phyloP scores from a whole-genome alignment of 176 grass and related monocot genomes.

The Musa schizocarpa region DNA sequence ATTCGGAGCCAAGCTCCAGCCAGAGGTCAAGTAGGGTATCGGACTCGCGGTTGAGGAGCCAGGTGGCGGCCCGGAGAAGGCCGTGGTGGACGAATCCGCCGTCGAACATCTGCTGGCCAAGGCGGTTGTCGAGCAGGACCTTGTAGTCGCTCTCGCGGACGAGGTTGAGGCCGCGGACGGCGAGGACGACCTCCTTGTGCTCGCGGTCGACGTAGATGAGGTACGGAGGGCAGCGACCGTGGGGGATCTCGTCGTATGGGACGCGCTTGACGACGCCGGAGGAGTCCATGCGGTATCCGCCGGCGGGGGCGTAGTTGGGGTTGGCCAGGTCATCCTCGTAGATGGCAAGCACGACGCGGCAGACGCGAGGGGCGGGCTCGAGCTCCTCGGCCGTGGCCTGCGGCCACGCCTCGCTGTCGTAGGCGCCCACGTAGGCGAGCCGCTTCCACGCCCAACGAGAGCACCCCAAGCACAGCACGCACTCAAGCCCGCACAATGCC shows the following conservation, averaged over 20 bases:
- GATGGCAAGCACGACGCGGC: constrained; percentile 58
- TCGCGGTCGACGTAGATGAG: constrained; percentile 53
- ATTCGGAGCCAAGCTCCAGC: constrained; percentile 28
- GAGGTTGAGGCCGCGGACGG: constrained; percentile 91
- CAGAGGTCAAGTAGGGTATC: constrained; percentile 35
- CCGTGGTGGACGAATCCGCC: constrained; percentile 89
- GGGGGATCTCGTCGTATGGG: constrained; percentile 43
- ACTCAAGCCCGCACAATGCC: constrained; percentile 39
- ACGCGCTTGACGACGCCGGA: constrained; percentile 45
- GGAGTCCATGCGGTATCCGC: constrained; percentile 29
- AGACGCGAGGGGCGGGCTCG: constrained; percentile 65
- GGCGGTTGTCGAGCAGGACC: constrained; percentile 82
- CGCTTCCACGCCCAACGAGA: constrained; percentile 85
- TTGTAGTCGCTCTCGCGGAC: constrained; percentile 83
- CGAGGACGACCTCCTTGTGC: constrained; percentile 59
- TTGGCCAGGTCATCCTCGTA: constrained; percentile 44
- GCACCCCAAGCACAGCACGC: constrained; percentile 73
- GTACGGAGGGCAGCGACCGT: constrained; percentile 54
- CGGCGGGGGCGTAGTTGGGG: constrained; percentile 44
- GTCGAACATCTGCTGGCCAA: constrained; percentile 90
- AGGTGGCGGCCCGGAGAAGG: constrained; percentile 59
- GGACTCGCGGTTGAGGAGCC: constrained; percentile 61
- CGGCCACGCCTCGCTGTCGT: constrained; percentile 95
- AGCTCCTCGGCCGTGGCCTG: constrained; percentile 43
- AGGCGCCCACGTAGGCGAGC: constrained; percentile 76